These are phyloP conservation scores for Fonsecaea pedrosoi DNA, from an alignment of 2,329 filamentous ascomycete species.

Conservation along the genomic window DNA sequence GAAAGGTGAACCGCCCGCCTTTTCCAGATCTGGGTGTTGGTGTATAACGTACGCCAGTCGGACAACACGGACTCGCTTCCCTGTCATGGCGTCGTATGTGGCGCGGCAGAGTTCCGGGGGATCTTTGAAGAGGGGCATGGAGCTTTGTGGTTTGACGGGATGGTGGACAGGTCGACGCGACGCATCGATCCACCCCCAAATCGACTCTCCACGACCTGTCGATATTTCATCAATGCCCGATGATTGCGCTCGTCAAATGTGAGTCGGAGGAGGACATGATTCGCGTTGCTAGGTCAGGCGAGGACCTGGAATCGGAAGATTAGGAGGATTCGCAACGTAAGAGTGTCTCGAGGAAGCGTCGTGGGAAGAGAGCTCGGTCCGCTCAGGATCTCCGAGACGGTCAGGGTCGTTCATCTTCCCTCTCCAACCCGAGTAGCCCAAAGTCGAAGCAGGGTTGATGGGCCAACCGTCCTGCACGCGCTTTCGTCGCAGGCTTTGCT, in stretches of 20 bases:
- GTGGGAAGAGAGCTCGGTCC: conserved; percentile 33
- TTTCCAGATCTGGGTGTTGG: conserved; percentile 43
- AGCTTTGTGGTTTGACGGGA: too few relatives aligned
- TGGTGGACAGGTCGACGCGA: too few relatives aligned
- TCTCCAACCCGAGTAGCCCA: conserved; percentile 25
- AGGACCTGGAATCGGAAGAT: conserved; percentile 40
- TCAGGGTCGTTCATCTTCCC: conserved; percentile 33
- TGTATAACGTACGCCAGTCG: conserved; percentile 44
- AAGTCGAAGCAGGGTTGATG: conserved; percentile 56
- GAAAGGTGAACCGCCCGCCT: conserved; percentile 42
- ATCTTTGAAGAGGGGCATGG: too few relatives aligned
- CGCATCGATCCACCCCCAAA: too few relatives aligned
- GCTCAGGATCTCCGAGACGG: conserved; percentile 21
- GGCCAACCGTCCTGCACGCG: conserved; percentile 80
- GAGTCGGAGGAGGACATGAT: too few relatives aligned
- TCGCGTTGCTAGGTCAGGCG: conserved; percentile 2
- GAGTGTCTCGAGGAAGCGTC: conserved; percentile 22
- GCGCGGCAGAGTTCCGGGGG: too few relatives aligned
- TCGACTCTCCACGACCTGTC: too few relatives aligned
- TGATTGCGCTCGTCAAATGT: too few relatives aligned
- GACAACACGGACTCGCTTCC: conserved; percentile 39
- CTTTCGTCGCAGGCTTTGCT: conserved; percentile 88
- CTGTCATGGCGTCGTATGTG: conserved; percentile 10
- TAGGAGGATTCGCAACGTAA: conserved; percentile 36
- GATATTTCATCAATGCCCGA: too few relatives aligned